Percentiles rank a stretch among this genome's conserved stretches.
Evolutionary conservation across 2,329 filamentous ascomycete genomes (phyloP).

Genomic region (Microsporum ferrugineum): DNA sequence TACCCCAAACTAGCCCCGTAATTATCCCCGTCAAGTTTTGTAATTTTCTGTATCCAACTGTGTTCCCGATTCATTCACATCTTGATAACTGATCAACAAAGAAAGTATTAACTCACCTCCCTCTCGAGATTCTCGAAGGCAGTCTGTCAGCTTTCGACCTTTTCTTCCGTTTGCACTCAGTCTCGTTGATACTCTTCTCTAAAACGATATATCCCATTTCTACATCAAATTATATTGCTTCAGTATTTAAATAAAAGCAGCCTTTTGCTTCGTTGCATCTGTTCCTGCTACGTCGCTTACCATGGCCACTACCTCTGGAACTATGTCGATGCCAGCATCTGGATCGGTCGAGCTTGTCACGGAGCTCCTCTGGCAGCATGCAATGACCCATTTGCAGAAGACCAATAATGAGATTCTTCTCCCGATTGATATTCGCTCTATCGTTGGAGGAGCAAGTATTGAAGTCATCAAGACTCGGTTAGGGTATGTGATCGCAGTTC

Average conservation of each 20-base stretch:
- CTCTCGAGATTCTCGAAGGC: not conserved
- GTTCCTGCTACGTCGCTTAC: not conserved
- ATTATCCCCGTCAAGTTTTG: not conserved
- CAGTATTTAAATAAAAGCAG: not conserved
- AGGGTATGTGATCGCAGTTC: slow-evolving; percentile 17
- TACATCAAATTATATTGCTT: not conserved
- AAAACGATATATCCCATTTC: not conserved
- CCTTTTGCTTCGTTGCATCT: not conserved
- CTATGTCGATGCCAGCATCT: slow-evolving; percentile 5
- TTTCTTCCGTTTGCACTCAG: not conserved
- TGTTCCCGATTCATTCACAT: not conserved
- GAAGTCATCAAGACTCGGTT: slow-evolving; percentile 24
- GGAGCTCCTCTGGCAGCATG: slow-evolving; percentile 24
- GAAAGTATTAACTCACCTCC: not conserved
- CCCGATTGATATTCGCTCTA: slow-evolving; percentile 22
- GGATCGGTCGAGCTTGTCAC: slow-evolving; percentile 14
- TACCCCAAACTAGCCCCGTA: not conserved
- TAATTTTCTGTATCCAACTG: not conserved
- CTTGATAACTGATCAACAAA: slow-evolving; percentile 1
- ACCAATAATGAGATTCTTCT: slow-evolving; percentile 26
- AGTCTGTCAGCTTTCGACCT: not conserved
- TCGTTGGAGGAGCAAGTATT: slow-evolving; percentile 23
- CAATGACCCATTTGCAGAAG: slow-evolving; percentile 19
- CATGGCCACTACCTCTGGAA: slow-evolving; percentile 13
- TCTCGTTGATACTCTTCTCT: not conserved